These are phyloP conservation scores for Cyanodermella asteris DNA, from an alignment of 2,329 filamentous ascomycete genomes.

Conservation along the genomic window DNA sequence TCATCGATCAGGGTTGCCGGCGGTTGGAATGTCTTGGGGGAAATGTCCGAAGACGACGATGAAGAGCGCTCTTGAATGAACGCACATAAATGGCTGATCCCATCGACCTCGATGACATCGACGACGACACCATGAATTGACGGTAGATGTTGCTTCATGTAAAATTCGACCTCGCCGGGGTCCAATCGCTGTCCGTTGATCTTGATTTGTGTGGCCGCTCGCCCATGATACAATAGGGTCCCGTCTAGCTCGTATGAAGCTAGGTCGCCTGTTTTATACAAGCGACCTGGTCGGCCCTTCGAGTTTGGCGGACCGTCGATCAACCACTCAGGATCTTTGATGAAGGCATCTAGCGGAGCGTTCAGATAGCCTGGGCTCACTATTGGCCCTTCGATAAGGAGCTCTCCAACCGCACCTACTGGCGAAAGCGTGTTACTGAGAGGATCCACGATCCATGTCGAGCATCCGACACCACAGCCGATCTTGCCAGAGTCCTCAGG, in stretches of 20 bases:
- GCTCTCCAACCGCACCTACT: conserved; percentile 14
- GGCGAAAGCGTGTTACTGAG: conserved; percentile 7
- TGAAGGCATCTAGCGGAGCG: neutral
- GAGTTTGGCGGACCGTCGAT: neutral
- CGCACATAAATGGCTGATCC: neutral
- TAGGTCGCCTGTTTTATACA: neutral
- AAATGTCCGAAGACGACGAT: neutral
- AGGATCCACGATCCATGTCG: conserved; percentile 3
- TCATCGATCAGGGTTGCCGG: too few relatives aligned
- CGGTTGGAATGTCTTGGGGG: neutral
- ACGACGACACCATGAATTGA: neutral
- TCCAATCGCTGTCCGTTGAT: neutral
- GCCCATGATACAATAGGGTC: neutral
- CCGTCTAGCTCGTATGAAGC: neutral
- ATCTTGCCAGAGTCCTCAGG: conserved; percentile 1
- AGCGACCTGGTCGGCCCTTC: neutral
- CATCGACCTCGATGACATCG: neutral
- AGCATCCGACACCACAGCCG: neutral
- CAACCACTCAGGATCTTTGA: conserved; percentile 1
- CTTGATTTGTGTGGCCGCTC: neutral
- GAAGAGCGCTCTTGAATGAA: neutral
- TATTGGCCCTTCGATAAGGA: conserved; percentile 15
- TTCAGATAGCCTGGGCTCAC: conserved; percentile 13
- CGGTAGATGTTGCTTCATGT: conserved; percentile 3
- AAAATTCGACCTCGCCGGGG: conserved; percentile 1